phyloP scores from a whole-genome alignment of 1,284 basidiomycete genomes.

The Cryptococcus sp. region DNA sequence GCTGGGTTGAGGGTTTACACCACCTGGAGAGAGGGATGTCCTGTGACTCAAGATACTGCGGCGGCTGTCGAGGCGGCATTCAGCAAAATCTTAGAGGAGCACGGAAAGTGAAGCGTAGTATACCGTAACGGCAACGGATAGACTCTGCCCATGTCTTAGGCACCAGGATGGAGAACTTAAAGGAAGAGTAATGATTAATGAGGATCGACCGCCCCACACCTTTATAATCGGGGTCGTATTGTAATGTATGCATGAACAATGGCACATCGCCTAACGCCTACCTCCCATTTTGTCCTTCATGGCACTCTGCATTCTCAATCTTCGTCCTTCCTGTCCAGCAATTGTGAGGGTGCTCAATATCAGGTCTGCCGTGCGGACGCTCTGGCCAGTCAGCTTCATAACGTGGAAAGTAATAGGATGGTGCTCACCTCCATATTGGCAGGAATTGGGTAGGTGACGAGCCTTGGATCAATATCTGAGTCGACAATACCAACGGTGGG shows the following conservation, averaged over 20 bases:
- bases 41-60: constrained; percentile 8
- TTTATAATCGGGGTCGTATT: background rate
- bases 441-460: constrained; percentile 97
- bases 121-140: too few relatives aligned
- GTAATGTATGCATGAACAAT: background rate
- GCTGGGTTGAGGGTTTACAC: constrained; percentile 26
- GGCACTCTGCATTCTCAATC: constrained; percentile 46
- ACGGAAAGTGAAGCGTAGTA: too few relatives aligned
- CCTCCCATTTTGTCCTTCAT: background rate
- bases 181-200: too few relatives aligned
- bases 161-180: too few relatives aligned
- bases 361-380: constrained; percentile 78
- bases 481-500: constrained; percentile 89
- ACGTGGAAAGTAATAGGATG: background rate
- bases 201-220: too few relatives aligned
- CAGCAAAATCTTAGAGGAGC: constrained; percentile 7
- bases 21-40: constrained; percentile 25
- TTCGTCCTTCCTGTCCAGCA: constrained; percentile 75
- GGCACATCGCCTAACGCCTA: background rate
- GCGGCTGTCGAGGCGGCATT: constrained; percentile 12
- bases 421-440: constrained; percentile 84
- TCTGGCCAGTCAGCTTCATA: constrained; percentile 17
- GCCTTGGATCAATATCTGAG: constrained; percentile 90
- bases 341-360: constrained; percentile 86
- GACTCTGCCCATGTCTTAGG: too few relatives aligned